Conservation (phyloP, 306 rosid genomes). For the Myrica gale region DNA sequence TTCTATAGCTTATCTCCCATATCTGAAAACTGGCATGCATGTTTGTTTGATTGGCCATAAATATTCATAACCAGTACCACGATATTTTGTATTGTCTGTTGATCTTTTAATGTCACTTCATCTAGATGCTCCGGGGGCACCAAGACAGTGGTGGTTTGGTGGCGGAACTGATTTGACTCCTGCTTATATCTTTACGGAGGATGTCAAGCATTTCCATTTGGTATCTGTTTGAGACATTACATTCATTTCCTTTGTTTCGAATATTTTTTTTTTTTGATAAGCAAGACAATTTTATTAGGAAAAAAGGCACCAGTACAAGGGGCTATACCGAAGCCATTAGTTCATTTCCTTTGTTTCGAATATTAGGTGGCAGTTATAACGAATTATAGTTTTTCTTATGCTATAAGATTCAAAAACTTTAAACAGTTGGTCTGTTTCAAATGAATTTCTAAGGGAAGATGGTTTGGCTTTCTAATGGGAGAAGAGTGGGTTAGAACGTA, state of each 20-base stretch:
- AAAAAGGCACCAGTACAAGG: too few species aligned
- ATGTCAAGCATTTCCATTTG: constrained; percentile 89
- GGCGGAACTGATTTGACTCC: constrained; percentile 99
- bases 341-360: neutral
- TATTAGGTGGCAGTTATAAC: neutral
- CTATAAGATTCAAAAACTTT: neutral
- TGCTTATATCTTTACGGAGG: constrained; percentile 91
- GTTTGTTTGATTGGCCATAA: neutral
- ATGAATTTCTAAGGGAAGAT: neutral
- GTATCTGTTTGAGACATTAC: constrained; percentile 39
- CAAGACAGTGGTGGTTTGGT: constrained; percentile 99
- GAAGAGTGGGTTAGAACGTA: neutral
- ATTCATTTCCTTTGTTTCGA: constrained; percentile 1
- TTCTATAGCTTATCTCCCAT: neutral
- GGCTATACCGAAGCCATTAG: too few species aligned
- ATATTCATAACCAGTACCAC: neutral
- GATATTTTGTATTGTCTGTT: neutral
- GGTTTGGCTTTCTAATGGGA: neutral
- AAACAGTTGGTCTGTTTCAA: neutral
- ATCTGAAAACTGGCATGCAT: neutral
- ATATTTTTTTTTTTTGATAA: too few species aligned
- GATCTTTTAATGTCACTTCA: constrained; percentile 15
- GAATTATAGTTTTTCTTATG: neutral
- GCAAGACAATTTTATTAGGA: too few species aligned
- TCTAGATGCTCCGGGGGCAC: constrained; percentile 91